Percentiles rank a stretch among this genome's conserved stretches.
These are phyloP conservation scores for Aspergillus leporis DNA, from an alignment of 495 filamentous ascomycete genomes.

Conservation along the genomic window DNA sequence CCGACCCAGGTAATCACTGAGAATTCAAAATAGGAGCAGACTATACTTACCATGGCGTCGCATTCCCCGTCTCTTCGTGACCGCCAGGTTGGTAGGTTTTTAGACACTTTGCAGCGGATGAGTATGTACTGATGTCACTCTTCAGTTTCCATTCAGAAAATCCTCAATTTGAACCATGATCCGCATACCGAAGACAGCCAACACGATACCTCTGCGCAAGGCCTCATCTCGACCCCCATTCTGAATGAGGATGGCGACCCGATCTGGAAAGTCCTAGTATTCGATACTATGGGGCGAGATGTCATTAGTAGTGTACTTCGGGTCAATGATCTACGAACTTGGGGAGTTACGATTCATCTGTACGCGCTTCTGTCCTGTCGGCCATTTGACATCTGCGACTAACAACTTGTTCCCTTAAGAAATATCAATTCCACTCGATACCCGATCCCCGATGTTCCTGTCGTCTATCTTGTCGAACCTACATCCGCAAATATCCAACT, in stretches of 20 bases:
- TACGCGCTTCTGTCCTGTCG: conserved; percentile 35
- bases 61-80: conserved; percentile 80
- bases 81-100: conserved; percentile 86
- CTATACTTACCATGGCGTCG: conserved; percentile 62
- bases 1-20: conserved; percentile 19
- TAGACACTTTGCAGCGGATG: conserved; percentile 51
- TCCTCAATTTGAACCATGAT: conserved; percentile 89
- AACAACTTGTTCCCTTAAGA: conserved; percentile 39
- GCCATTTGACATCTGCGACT: conserved; percentile 10
- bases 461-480: conserved; percentile 93
- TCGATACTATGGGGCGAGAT: conserved; percentile 68
- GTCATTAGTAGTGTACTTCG: conserved; percentile 91
- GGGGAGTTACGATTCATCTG: conserved; percentile 98
- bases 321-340: conserved; percentile 87
- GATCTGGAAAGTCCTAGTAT: conserved; percentile 73
- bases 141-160: conserved; percentile 88
- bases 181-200: conserved; percentile 53
- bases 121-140: conserved; percentile 4
- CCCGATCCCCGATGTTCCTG: conserved; percentile 94
- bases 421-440: conserved; percentile 82
- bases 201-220: conserved; percentile 55
- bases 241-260: conserved; percentile 85
- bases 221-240: conserved; percentile 73
- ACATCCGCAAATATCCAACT: conserved; percentile 73
- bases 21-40: not conserved